These are phyloP conservation scores for Phoma herbarum DNA, from an alignment of 2,329 filamentous ascomycete species.

Conservation along the genomic window DNA sequence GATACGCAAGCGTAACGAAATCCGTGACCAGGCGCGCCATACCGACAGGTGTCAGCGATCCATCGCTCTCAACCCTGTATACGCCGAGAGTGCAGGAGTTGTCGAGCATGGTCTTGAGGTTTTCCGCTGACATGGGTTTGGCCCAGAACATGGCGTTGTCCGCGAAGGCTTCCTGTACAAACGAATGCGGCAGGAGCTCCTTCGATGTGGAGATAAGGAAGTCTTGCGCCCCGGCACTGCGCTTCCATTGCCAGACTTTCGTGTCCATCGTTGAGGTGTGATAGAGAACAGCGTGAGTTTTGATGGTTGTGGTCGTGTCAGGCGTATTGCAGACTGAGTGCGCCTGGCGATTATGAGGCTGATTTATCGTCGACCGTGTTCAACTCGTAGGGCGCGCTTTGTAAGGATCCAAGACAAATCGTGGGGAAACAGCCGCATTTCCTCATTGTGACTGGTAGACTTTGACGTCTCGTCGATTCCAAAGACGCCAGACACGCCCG, in stretches of 20 bases:
- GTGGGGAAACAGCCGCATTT: background rate
- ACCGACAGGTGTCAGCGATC: constrained; percentile 58
- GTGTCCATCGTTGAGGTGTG: constrained; percentile 26
- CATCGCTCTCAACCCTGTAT: constrained; percentile 25
- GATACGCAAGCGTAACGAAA: constrained; percentile 72
- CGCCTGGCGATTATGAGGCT: background rate
- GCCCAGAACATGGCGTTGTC: constrained; percentile 45
- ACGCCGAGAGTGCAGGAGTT: constrained; percentile 48
- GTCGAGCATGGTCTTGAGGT: constrained; percentile 39
- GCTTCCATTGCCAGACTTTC: constrained; percentile 37
- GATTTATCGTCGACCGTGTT: background rate
- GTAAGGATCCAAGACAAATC: background rate
- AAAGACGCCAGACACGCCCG: constrained; percentile 17
- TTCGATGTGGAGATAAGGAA: constrained; percentile 43
- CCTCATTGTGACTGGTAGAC: background rate
- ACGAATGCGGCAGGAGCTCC: constrained; percentile 38
- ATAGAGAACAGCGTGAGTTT: background rate
- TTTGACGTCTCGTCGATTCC: background rate
- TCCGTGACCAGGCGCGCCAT: constrained; percentile 74
- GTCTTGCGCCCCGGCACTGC: constrained; percentile 26
- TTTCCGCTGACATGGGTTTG: constrained; percentile 30
- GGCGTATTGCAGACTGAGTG: background rate
- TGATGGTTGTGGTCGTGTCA: background rate
- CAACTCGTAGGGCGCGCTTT: constrained; percentile 2
- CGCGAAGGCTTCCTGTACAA: constrained; percentile 44